Base-by-base conservation (phyloP, 805 yeast genomes). In the Candida coquimbonensis region DNA sequence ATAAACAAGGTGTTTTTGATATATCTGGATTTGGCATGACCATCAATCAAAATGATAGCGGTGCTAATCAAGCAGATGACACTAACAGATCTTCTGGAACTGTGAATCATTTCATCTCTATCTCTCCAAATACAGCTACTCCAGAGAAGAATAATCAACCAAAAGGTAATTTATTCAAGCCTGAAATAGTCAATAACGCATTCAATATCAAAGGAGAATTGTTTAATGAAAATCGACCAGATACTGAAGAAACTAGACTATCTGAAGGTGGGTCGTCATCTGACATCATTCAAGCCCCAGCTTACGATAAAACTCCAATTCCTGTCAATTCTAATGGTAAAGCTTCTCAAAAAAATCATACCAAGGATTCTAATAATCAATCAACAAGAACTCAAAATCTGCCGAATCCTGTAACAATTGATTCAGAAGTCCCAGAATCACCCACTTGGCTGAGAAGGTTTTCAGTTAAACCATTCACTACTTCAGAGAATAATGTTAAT, bases 391-490 rank as follows among this genome's bases (percentile, higher is more conserved):
- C 24, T 48, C 12, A 43, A 29, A 9, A 26, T 29, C 12, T 29
- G 14, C 31, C 31, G 4, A 12, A 8, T 11, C 31, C 13, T 29
- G 31, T 13, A 11, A 11, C 31, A 7, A 29, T 29, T 29, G 13
- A 11, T 13, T 11, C 31, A 29, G 21, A 12, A 3, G 7, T 7
- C 17, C n/a, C 9, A n/a, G 59, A 55, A 2, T 21, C 51, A 4
- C 54, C 61, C 9, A 57, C 61, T 2, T 57, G 61, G 61, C 43
- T 54, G 17, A 53, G 56, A 26, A 50, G 44, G 25, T 47, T 57
- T 31, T 50, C 57, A 7, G 49, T 43, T 25, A 45, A 47, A 8
- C 59, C 53, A 4, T 40, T 39, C 35, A 27, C n/a, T 5, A 31
- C 34, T 13, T 24, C 38, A 21, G 27, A 45, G 14, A 25, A 45